Conservation (phyloP, 2,329 filamentous ascomycete species). For the Cytospora piceicola region DNA sequence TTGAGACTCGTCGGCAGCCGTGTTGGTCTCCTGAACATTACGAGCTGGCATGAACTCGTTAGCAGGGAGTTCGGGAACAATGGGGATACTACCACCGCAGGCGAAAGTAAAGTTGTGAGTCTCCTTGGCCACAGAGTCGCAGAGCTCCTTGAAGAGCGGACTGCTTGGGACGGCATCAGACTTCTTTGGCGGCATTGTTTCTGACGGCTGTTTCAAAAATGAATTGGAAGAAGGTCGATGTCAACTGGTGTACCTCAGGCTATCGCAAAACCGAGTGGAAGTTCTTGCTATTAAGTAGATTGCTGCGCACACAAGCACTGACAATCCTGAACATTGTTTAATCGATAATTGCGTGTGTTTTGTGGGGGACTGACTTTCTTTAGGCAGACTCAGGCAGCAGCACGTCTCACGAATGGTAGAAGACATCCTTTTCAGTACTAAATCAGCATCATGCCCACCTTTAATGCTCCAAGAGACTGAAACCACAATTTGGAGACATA, state of each 20-base stretch:
- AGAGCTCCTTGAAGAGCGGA: neutral
- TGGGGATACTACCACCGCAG: conserved; percentile 29
- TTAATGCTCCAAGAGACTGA: too few species aligned
- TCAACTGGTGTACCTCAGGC: too few species aligned
- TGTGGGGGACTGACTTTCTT: neutral
- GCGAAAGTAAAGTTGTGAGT: conserved; percentile 18
- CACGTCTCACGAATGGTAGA: too few species aligned
- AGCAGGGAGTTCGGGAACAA: neutral
- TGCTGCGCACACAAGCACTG: too few species aligned
- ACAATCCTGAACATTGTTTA: too few species aligned
- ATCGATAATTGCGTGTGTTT: neutral
- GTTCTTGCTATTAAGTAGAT: too few species aligned
- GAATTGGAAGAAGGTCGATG: neutral
- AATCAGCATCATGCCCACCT: too few species aligned
- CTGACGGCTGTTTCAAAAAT: neutral
- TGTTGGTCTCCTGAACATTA: neutral
- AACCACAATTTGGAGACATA: neutral
- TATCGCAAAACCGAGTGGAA: too few species aligned
- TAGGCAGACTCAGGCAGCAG: neutral
- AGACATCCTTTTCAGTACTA: too few species aligned
- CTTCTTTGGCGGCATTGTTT: neutral
- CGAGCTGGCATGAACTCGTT: neutral
- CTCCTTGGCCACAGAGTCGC: neutral
- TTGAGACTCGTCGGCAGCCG: neutral
- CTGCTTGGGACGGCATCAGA: neutral